Evolutionary conservation across 495 filamentous ascomycete species (phyloP).

Genomic region (Podospora pseudocomata): DNA sequence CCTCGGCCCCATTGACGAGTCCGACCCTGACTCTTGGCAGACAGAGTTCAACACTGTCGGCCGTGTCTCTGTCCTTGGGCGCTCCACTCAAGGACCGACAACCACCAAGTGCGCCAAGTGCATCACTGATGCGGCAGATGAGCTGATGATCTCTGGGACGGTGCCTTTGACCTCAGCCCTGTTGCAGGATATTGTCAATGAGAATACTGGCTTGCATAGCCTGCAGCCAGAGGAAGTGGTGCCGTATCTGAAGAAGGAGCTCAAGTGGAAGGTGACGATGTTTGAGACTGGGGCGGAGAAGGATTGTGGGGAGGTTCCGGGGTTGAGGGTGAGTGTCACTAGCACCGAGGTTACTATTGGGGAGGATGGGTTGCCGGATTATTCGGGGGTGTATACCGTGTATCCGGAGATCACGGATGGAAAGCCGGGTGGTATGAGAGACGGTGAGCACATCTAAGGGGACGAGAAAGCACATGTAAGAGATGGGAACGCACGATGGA

Average conservation of each 20-base stretch:
- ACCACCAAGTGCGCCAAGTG: constrained; percentile 34
- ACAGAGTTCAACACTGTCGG: constrained; percentile 38
- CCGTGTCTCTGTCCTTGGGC: constrained; percentile 38
- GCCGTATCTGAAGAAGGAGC: constrained; percentile 32
- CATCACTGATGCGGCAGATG: constrained; percentile 23
- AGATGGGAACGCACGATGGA: no score
- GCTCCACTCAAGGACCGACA: constrained; percentile 12
- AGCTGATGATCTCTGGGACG: constrained; percentile 38
- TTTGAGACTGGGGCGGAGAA: constrained; percentile 34
- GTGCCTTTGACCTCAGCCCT: constrained; percentile 42
- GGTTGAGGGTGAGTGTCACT: constrained; percentile 35
- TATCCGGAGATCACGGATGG: constrained; percentile 38
- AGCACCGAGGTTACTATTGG: constrained; percentile 36
- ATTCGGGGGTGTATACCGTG: constrained; percentile 33
- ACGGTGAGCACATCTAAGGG: constrained; percentile 63
- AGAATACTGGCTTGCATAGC: constrained; percentile 17
- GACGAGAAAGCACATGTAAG: no score
- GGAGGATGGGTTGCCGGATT: constrained; percentile 31
- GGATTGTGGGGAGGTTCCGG: constrained; percentile 29
- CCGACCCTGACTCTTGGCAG: constrained; percentile 30
- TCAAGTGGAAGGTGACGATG: constrained; percentile 37
- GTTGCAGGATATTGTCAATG: constrained; percentile 35
- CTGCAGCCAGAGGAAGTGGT: constrained; percentile 36
- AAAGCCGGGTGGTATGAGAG: constrained; percentile 62
- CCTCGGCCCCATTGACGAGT: constrained; percentile 34